phyloP scores from a whole-genome alignment of 2,329 filamentous ascomycete genomes.

The Aspergillus quadricinctus region DNA sequence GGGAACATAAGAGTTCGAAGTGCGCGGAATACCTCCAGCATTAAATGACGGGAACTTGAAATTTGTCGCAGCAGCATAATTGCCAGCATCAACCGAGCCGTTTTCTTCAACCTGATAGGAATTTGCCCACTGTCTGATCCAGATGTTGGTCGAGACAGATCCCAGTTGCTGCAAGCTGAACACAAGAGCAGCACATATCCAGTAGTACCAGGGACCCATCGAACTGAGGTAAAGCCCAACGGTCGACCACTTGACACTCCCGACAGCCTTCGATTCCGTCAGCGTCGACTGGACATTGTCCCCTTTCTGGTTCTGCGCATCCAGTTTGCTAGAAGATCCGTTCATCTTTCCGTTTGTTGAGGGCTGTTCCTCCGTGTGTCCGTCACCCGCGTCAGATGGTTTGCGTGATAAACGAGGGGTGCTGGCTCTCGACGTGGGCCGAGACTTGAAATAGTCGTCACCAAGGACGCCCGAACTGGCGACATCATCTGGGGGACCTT shows the following conservation, averaged over 20 bases:
- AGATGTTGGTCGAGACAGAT: constrained; percentile 82
- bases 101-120: constrained; percentile 61
- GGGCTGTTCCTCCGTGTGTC: constrained; percentile 50
- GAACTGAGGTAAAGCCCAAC: constrained; percentile 78
- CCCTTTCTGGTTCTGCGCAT: constrained; percentile 38
- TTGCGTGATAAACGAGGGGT: constrained; percentile 75
- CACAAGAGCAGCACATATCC: constrained; percentile 68
- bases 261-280: constrained; percentile 74
- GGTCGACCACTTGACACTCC: constrained; percentile 82
- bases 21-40: constrained; percentile 31
- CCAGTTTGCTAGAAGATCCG: constrained; percentile 33
- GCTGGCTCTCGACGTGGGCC: constrained; percentile 62
- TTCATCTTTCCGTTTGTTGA: constrained; percentile 48
- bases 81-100: constrained; percentile 29
- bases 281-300: constrained; percentile 46
- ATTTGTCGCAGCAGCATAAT: constrained; percentile 38
- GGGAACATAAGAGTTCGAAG: constrained; percentile 25
- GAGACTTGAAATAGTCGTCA: constrained; percentile 75
- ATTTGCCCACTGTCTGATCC: constrained; percentile 95
- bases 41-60: constrained; percentile 37
- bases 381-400: constrained; percentile 68
- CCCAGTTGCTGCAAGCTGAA: constrained; percentile 81
- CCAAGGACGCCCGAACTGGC: constrained; percentile 84
- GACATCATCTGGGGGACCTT: constrained; percentile 74
- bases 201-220: constrained; percentile 98